phyloP scores from a whole-genome alignment of 2,329 filamentous ascomycete species.

The Neurospora sp. region DNA sequence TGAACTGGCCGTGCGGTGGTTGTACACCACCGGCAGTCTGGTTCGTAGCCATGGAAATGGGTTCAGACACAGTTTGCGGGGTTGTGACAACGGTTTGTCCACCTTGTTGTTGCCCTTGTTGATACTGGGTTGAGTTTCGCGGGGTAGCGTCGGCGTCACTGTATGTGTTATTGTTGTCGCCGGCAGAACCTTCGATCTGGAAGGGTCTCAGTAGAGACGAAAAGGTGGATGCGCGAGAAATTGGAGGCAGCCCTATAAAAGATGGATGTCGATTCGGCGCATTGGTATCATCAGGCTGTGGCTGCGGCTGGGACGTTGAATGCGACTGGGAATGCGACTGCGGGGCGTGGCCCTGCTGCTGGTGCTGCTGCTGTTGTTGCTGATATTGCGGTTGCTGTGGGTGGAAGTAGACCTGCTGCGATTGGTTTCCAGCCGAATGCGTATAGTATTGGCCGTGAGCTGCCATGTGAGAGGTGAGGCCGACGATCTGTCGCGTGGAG shows the following conservation, averaged over 20 bases:
- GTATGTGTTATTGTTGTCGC: slow-evolving; percentile 2
- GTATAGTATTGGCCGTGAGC: background rate
- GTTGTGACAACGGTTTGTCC: slow-evolving; percentile 3
- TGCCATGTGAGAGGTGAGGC: background rate
- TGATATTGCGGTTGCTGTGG: slow-evolving; percentile 15
- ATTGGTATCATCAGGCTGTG: slow-evolving; percentile 12
- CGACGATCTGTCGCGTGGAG: slow-evolving; percentile 6
- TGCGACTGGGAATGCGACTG: slow-evolving; percentile 7
- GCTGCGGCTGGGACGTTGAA: slow-evolving; percentile 9
- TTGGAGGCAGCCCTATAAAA: slow-evolving; percentile 48
- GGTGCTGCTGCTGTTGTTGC: slow-evolving; percentile 17
- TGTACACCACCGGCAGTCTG: slow-evolving; percentile 1
- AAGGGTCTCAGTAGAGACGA: slow-evolving; percentile 25
- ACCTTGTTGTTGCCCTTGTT: slow-evolving; percentile 2
- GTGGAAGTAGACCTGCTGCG: slow-evolving; percentile 10
- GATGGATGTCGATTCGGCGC: slow-evolving; percentile 35
- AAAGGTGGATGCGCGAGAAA: slow-evolving; percentile 48
- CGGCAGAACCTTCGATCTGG: slow-evolving; percentile 10
- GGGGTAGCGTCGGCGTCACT: background rate
- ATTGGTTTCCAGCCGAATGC: slow-evolving; percentile 7
- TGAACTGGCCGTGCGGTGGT: slow-evolving; percentile 8
- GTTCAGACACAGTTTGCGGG: slow-evolving; percentile 3
- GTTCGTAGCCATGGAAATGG: slow-evolving; percentile 3
- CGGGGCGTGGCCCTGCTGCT: slow-evolving; percentile 10
- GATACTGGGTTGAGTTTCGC: slow-evolving; percentile 5